These are phyloP conservation scores for Nakazawaea peltata DNA, from an alignment of 805 yeast species.

Conservation along the genomic window DNA sequence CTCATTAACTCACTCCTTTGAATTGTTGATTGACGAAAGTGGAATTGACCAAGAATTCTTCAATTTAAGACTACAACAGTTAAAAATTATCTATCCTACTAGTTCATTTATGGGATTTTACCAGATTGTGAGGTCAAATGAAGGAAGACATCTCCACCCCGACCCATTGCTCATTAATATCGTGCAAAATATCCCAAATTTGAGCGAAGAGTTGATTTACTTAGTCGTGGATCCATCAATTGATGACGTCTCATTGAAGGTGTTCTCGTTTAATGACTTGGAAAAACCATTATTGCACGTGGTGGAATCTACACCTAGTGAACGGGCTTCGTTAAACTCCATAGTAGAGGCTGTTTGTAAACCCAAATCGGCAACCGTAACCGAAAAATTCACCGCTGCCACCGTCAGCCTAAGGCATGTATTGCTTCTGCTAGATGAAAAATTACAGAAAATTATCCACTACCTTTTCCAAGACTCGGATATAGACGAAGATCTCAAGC, in stretches of 20 bases:
- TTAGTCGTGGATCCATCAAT: neutral
- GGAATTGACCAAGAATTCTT: constrained; percentile 4
- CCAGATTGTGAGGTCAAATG: too few species aligned
- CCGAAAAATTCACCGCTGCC: neutral
- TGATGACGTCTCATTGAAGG: neutral
- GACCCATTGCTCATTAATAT: neutral
- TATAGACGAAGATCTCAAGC: too few species aligned
- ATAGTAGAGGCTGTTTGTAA: constrained; percentile 1
- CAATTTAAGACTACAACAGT: constrained; percentile 3
- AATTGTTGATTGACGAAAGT: constrained; percentile 3
- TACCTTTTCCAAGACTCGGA: too few species aligned
- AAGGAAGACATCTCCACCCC: neutral
- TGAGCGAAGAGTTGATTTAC: neutral
- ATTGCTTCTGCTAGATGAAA: constrained; percentile 1
- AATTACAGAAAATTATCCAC: neutral
- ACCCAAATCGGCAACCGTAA: neutral
- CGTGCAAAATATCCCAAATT: neutral
- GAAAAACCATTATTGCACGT: neutral
- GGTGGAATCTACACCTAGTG: constrained; percentile 2
- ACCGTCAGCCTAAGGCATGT: neutral
- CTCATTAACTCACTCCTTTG: constrained; percentile 5
- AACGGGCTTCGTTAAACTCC: constrained; percentile 5
- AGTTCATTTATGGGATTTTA: constrained; percentile 5
- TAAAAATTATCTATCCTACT: constrained; percentile 7
- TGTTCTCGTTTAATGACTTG: neutral